Conservation (phyloP, 352 stramenopile genomes). For the Saprolegnia diclina region DNA sequence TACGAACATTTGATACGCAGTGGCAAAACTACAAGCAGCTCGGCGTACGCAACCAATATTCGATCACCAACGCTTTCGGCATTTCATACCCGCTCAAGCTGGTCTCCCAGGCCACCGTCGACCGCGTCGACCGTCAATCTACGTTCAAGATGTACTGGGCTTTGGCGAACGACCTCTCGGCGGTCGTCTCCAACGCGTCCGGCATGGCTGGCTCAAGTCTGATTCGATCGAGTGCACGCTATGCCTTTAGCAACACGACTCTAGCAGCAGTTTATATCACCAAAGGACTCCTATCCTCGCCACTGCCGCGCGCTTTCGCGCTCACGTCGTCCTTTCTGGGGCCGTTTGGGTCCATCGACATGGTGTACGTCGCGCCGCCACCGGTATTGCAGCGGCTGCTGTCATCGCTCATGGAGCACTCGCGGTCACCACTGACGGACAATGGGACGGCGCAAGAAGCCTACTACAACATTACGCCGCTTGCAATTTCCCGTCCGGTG, state of each 20-base stretch:
- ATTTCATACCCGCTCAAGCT: neutral
- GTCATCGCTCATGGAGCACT: neutral
- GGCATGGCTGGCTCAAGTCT: neutral
- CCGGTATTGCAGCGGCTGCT: neutral
- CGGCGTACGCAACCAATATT: neutral
- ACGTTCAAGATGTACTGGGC: constrained; percentile 11
- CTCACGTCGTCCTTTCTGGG: neutral
- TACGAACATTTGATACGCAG: neutral
- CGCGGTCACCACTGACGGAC: neutral
- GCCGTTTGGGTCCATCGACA: constrained; percentile 20
- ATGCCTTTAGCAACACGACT: neutral
- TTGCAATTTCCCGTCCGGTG: neutral
- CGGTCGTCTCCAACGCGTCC: neutral
- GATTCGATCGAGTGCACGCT: neutral
- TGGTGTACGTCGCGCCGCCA: neutral
- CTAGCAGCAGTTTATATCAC: neutral
- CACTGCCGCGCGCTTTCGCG: neutral
- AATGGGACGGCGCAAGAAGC: neutral
- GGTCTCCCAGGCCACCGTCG: neutral
- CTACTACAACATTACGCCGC: neutral
- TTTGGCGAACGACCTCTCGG: neutral
- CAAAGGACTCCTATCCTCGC: neutral
- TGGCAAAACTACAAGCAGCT: constrained; percentile 15
- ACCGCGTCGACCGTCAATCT: neutral
- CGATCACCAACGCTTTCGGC: neutral